phyloP scores from a whole-genome alignment of 345 rosid species.

The Cardiospermum halicacabum region DNA sequence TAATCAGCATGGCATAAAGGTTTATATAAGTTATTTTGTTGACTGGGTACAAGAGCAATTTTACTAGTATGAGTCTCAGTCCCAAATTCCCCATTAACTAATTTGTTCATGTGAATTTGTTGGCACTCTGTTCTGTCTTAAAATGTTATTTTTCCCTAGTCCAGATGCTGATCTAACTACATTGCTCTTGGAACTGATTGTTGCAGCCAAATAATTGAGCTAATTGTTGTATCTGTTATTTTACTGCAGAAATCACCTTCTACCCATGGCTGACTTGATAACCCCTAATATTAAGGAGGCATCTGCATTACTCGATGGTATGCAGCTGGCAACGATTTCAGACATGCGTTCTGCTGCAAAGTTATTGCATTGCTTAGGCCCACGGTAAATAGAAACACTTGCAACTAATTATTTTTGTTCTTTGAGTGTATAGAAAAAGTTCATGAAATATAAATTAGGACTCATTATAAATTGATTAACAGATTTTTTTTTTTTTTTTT shows the following conservation, averaged over 20 bases:
- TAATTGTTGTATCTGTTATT: constrained; percentile 14
- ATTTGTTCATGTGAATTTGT: no score
- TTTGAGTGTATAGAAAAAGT: neutral
- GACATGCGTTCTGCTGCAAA: constrained; percentile 82
- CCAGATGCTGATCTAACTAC: neutral
- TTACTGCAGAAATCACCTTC: constrained; percentile 64
- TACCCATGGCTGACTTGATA: constrained; percentile 76
- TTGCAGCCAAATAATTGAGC: no score
- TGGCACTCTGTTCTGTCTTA: neutral
- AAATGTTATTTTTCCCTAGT: neutral
- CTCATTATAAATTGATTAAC: neutral
- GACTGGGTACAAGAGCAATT: no score
- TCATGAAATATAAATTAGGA: no score
- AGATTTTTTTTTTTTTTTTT: neutral
- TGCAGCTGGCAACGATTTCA: constrained; percentile 48
- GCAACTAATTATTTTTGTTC: neutral
- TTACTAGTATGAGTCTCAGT: no score
- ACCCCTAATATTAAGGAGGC: constrained; percentile 96
- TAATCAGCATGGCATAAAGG: no score
- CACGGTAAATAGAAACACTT: constrained; percentile 48
- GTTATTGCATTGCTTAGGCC: constrained; percentile 67
- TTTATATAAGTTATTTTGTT: no score
- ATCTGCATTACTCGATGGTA: constrained; percentile 72
- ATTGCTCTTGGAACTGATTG: no score
- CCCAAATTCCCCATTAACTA: no score